A percentile compares a stretch with the other conserved stretches of the same genome.
Evolutionary conservation across 768 basidiomycete species (phyloP).

Genomic region (Holtermannia corniformis): DNA sequence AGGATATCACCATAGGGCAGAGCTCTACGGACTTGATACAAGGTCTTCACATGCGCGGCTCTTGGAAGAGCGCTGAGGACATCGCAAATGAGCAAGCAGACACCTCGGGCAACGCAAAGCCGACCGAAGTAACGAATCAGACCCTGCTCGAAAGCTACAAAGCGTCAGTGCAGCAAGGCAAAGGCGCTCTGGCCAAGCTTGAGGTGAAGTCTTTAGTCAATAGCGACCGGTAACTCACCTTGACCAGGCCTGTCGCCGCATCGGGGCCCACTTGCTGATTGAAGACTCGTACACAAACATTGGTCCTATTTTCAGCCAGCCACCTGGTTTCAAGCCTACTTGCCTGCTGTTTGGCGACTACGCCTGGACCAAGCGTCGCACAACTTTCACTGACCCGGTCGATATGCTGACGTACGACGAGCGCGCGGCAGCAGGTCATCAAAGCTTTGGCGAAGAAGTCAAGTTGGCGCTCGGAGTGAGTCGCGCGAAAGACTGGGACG

Average conservation of each 20-base stretch:
- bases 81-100: neutral
- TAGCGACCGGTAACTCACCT: neutral
- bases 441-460: neutral
- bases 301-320: neutral
- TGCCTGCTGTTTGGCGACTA: slow-evolving; percentile 9
- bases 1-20: neutral
- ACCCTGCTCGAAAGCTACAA: neutral
- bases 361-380: slow-evolving; percentile 4
- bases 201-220: neutral
- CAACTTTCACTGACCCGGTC: slow-evolving; percentile 3
- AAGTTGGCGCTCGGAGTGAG: neutral
- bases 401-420: slow-evolving; percentile 9
- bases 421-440: slow-evolving; percentile 1
- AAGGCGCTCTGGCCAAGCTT: neutral
- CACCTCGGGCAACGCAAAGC: neutral
- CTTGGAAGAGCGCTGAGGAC: slow-evolving; percentile 1
- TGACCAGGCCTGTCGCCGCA: slow-evolving; percentile 1
- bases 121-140: neutral
- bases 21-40: neutral
- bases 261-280: slow-evolving; percentile 6
- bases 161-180: neutral
- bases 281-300: slow-evolving; percentile 10
- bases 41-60: slow-evolving; percentile 4
- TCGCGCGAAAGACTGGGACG: slow-evolving; percentile 4
- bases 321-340: neutral